Evolutionary conservation across 208 protist genomes (phyloP), one percentile per base, ranked within the genome.

Genomic region (Leishmania martiniquensis): DNA sequence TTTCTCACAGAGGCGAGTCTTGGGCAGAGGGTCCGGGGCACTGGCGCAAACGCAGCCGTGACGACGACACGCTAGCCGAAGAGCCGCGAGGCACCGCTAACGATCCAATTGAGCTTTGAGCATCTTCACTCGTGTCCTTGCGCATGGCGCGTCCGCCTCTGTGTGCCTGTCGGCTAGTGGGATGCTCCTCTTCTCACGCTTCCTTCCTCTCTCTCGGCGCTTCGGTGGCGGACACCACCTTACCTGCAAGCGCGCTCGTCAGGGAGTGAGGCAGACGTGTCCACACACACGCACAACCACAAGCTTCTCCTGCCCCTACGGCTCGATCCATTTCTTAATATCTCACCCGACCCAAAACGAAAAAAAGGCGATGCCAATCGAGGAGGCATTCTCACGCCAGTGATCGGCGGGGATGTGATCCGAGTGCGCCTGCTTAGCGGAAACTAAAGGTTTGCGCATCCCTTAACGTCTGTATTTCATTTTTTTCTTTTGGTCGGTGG

Each of bases 101-200:
- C 44, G 83, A 87, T 70, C 91, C 91, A 1, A 95, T 95, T 80
- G 91, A 93, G 69, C 84, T 95, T 17, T 94, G 66, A 87, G 39
- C 10, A 25, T 69, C 39, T 59, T 49, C 78, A 39, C 62, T 66
- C 15, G 44, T 71, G 57, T 34, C n/a, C n/a, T 52, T 75, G 44
- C 37, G n/a, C 22, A n/a, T 72, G 15, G 47, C 20, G 39, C 57
- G 47, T 22, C 15, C 4, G 67, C 5, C 66, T 54, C 42, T 22
- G 39, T 39, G 37, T 39, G 10, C 6, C 34, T 69, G n/a, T 69
- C 42, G 12, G 42, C 32, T 69, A 29, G 13, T 32, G 42, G 32
- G 34, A 29, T 45, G 49, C 45, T 44, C 45, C 60, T 69, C 67
- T 49, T 72, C 67, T 3, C 17, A 51, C 57, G 15, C 45, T n/a